phyloP scores from a whole-genome alignment of 2,329 filamentous ascomycete species.

The Pyrenochaeta sp. region DNA sequence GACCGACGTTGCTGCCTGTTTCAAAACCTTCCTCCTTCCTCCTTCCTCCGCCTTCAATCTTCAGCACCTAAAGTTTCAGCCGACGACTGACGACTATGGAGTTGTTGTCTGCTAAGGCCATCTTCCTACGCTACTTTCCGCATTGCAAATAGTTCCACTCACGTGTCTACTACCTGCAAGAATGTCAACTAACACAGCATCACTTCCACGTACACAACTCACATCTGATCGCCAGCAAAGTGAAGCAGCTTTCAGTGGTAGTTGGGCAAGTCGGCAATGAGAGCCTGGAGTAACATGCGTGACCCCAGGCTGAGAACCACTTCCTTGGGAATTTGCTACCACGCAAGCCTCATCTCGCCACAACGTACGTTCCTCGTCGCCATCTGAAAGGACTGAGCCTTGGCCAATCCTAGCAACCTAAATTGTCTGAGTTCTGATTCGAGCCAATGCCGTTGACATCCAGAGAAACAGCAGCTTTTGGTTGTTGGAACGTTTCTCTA shows the following conservation, averaged over 20 bases:
- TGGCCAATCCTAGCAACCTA: neutral
- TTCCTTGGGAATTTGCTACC: constrained; percentile 19
- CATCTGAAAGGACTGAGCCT: neutral
- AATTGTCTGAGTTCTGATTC: neutral
- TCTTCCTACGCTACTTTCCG: neutral
- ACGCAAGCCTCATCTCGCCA: neutral
- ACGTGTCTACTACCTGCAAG: neutral
- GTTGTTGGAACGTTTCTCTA: neutral
- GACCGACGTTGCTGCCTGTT: neutral
- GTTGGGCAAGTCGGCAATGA: constrained; percentile 27
- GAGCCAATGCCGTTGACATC: neutral
- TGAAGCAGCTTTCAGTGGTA: neutral
- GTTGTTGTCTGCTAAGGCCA: neutral
- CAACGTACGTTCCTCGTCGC: neutral
- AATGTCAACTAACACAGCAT: neutral
- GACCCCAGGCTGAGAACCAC: constrained; percentile 29
- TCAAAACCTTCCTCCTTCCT: neutral
- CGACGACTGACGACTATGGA: neutral
- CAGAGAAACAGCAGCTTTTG: neutral
- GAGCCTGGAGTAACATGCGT: constrained; percentile 19
- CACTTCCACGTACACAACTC: neutral
- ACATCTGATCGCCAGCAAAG: neutral
- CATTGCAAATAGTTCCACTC: neutral
- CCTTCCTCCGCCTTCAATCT: neutral
- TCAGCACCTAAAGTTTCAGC: neutral